Conservation (phyloP, 768 basidiomycete genomes). For the Boletus bicolor region DNA sequence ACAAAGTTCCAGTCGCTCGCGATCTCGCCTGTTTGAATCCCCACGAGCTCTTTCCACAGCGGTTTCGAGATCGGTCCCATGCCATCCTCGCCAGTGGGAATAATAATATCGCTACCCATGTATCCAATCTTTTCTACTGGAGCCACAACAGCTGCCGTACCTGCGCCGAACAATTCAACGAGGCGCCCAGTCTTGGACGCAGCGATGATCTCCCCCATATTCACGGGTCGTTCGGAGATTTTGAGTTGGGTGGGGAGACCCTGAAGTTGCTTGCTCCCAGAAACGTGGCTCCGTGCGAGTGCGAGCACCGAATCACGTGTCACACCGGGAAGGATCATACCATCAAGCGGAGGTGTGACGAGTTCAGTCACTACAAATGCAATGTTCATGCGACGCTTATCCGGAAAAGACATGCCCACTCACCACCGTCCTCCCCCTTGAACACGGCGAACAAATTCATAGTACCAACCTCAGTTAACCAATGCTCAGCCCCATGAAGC, state of each 20-base stretch:
- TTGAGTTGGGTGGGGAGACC: slow-evolving; percentile 54
- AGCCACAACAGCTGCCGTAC: slow-evolving; percentile 52
- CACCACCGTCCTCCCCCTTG: slow-evolving; percentile 64
- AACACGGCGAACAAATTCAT: slow-evolving; percentile 92
- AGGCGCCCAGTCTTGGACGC: slow-evolving; percentile 41
- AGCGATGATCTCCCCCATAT: slow-evolving; percentile 70
- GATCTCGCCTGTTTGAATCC: slow-evolving; percentile 74
- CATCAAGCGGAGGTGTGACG: slow-evolving; percentile 63
- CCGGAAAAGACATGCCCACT: slow-evolving; percentile 11
- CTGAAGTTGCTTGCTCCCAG: slow-evolving; percentile 42
- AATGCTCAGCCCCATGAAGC: slow-evolving; percentile 67
- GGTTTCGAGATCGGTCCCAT: slow-evolving; percentile 66
- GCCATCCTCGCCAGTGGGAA: slow-evolving; percentile 63
- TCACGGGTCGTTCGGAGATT: slow-evolving; percentile 67
- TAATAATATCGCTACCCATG: slow-evolving; percentile 48
- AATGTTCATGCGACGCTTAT: background rate
- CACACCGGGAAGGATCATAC: slow-evolving; percentile 67
- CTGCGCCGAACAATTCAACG: slow-evolving; percentile 50
- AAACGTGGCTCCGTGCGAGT: slow-evolving; percentile 55
- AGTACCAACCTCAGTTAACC: slow-evolving; percentile 71
- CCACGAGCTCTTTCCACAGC: slow-evolving; percentile 48
- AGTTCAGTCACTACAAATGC: slow-evolving; percentile 45
- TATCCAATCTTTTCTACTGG: slow-evolving; percentile 57
- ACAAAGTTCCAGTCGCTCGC: slow-evolving; percentile 77
- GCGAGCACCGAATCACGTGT: slow-evolving; percentile 53